Conservation (phyloP, 2,329 filamentous ascomycete genomes). For the Fonsecaea monophora region DNA sequence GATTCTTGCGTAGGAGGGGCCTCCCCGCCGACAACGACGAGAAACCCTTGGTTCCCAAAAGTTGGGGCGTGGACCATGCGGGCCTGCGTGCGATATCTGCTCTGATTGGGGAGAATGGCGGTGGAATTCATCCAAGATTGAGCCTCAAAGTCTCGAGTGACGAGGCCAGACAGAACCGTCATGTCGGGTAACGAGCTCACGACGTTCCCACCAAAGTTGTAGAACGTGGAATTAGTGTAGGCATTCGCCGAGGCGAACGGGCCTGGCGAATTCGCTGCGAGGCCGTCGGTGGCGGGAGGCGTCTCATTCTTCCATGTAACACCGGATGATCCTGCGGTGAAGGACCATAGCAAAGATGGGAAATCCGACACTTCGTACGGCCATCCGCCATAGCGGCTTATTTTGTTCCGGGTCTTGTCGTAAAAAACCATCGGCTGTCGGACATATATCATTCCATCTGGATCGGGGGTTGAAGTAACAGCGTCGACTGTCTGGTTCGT, state of each 20-base stretch:
- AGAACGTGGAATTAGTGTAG: conserved; percentile 28
- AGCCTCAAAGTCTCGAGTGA: conserved; percentile 24
- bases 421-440: conserved; percentile 29
- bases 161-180: conserved; percentile 32
- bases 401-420: conserved; percentile 22
- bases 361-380: conserved; percentile 20
- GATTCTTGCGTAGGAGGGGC: conserved; percentile 24
- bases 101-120: conserved; percentile 23
- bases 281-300: conserved; percentile 14
- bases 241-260: conserved; percentile 25
- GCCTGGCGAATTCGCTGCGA: conserved; percentile 17
- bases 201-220: conserved; percentile 29
- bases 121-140: conserved; percentile 30
- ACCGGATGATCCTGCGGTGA: conserved; percentile 14
- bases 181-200: conserved; percentile 18
- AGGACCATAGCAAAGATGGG: conserved; percentile 26
- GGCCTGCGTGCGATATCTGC: conserved; percentile 25
- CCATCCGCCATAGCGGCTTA: conserved; percentile 32
- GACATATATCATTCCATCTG: conserved; percentile 19
- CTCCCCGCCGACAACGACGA: conserved; percentile 33
- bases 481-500: conserved; percentile 27
- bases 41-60: conserved; percentile 30
- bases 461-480: not conserved
- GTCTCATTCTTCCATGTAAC: conserved; percentile 24
- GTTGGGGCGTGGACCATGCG: conserved; percentile 20